Evolutionary conservation across 2,329 filamentous ascomycete species (phyloP).

Genomic region (Exophiala sp.): DNA sequence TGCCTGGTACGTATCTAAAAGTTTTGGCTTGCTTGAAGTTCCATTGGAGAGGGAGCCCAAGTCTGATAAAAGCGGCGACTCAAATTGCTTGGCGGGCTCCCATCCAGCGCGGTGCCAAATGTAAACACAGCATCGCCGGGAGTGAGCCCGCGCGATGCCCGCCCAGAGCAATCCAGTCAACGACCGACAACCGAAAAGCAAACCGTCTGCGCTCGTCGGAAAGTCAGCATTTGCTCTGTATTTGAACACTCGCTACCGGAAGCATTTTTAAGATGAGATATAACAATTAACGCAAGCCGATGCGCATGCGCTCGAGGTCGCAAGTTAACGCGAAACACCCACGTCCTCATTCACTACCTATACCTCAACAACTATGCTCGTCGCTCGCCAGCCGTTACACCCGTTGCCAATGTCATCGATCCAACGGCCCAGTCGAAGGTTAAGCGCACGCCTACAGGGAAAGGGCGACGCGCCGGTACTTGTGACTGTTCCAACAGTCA

Average conservation of each 20-base stretch:
- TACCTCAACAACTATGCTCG: conserved; percentile 31
- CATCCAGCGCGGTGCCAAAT: not conserved
- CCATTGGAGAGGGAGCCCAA: not conserved
- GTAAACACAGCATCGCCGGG: not conserved
- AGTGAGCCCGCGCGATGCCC: not conserved
- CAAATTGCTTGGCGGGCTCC: not conserved
- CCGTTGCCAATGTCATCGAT: conserved; percentile 31
- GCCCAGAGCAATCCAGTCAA: not conserved
- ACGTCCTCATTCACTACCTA: conserved; percentile 9
- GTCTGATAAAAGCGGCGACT: not conserved
- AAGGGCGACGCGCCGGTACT: conserved; percentile 30
- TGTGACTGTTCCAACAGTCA: conserved; percentile 16
- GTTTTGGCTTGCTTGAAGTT: too few relatives aligned
- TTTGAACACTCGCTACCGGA: conserved; percentile 9
- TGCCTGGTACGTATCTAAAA: too few relatives aligned
- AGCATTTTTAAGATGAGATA: conserved; percentile 15
- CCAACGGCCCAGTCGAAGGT: conserved; percentile 28
- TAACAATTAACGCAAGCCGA: conserved; percentile 1
- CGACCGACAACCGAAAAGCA: not conserved
- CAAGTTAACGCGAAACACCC: conserved; percentile 13
- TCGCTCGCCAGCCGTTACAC: conserved; percentile 32
- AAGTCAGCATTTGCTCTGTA: not conserved
- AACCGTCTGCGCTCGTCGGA: not conserved
- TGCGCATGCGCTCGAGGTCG: conserved; percentile 13
- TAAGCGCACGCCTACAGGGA: conserved; percentile 36